Conservation (phyloP, 441 rosid species). For the Eutrema salsugineum region DNA sequence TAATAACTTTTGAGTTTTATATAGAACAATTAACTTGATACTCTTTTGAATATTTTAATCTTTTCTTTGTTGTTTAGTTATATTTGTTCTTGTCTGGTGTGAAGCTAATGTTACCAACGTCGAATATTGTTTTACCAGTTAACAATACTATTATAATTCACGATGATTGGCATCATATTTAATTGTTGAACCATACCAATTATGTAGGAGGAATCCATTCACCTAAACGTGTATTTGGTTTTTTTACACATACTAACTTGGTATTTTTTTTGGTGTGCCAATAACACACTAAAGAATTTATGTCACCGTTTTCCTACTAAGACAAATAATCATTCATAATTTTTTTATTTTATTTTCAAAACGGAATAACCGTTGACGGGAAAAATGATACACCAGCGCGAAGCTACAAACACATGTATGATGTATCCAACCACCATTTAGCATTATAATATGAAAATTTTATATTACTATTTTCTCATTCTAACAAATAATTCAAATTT, state of each 20-base stretch:
- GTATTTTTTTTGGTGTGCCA: background rate
- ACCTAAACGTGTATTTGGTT: too few species aligned
- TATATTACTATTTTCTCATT: background rate
- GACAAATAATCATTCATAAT: slow-evolving; percentile 4
- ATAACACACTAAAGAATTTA: background rate
- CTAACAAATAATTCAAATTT: background rate
- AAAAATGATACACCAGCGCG: slow-evolving; percentile 12
- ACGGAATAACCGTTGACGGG: background rate
- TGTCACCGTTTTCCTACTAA: background rate
- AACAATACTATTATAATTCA: too few species aligned
- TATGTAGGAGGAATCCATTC: too few species aligned
- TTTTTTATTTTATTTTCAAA: background rate
- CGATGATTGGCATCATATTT: too few species aligned
- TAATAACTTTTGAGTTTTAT: background rate
- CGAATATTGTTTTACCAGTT: too few species aligned
- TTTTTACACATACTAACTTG: too few species aligned
- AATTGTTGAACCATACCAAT: too few species aligned
- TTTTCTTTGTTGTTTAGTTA: too few species aligned
- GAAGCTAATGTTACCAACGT: too few species aligned
- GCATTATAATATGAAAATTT: background rate
- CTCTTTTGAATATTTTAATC: too few species aligned
- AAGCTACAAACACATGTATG: slow-evolving; percentile 17
- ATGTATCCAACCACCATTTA: slow-evolving; percentile 22
- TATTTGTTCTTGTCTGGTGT: background rate
- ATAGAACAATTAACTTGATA: too few species aligned